Base-by-base conservation (phyloP, 495 filamentous ascomycete genomes). In the Aspergillus coremiiformis region DNA sequence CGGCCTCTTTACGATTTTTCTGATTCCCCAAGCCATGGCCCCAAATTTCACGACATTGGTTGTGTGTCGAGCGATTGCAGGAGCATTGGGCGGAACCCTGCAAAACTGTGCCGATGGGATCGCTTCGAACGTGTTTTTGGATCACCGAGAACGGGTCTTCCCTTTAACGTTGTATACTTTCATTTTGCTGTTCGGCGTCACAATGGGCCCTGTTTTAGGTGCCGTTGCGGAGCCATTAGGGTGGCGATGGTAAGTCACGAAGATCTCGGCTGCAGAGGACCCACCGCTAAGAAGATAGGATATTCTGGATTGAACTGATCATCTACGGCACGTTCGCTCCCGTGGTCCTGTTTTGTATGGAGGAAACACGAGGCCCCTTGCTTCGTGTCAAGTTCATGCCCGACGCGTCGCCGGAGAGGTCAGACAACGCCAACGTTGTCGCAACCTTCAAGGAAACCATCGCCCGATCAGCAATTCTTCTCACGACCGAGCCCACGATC, bases 21-120 rank as follows among this genome's bases (percentile, higher is more conserved):
- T 59, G 20, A 54, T 62, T 10, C 60, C 60, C 0, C 60, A 62
- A n/a, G 56, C 53, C 10, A n/a, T 62, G 20, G 60, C 60, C 0
- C 50, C 47, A 14, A 62, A 59, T 24, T 62, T 59, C 5, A 56
- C 60, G 20, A 62, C 60, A 1, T 35, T 62, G 0, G 48, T 62
- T 1, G 56, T 52, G 27, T 51, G 49, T 14, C 56, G 60, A 0
- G 57, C 51, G 8, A 52, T 62, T 19, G 56, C 60, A 4, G 60
- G 60, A 10, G 56, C 52, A n/a, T 50, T 55, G 23, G 52, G 52
- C 27, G 52, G 52, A 11, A 55, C 52, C 0, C 19, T 55, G 14
- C 52, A 55, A 29, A 55, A 55, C 39, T 26, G 45, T 39, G 46
- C 52, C 5, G 52, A 55, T 50, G 52, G 52, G 6, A 15, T 55